A percentile compares a stretch with the other conserved stretches of the same genome.
phyloP scores from a whole-genome alignment of 2,329 filamentous ascomycete species.

The Aspergillaceae sp. region DNA sequence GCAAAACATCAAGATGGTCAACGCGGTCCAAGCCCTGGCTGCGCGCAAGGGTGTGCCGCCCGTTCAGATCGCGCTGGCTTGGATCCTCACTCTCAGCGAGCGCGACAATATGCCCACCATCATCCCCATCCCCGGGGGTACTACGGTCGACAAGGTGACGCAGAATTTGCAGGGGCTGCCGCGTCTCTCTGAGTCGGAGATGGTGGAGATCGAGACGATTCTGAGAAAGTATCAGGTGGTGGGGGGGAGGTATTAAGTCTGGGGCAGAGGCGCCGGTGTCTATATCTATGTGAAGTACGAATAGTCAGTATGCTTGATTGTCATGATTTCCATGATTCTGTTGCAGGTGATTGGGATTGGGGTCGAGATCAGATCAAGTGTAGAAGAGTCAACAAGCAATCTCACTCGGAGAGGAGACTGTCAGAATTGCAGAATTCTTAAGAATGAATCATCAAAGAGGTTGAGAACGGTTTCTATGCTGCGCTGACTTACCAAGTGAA shows the following conservation, averaged over 20 bases:
- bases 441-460: background rate
- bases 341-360: background rate
- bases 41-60: conserved; percentile 36
- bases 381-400: conserved; percentile 39
- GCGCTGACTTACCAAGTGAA: too few relatives aligned
- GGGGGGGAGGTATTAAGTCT: conserved; percentile 20
- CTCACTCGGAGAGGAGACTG: conserved; percentile 34
- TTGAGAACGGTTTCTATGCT: too few relatives aligned
- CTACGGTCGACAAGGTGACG: conserved; percentile 27
- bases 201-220: conserved; percentile 46
- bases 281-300: background rate
- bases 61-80: conserved; percentile 43
- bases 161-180: conserved; percentile 26
- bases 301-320: too few relatives aligned
- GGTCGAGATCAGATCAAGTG: conserved; percentile 37
- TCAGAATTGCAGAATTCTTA: conserved; percentile 41
- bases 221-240: conserved; percentile 38
- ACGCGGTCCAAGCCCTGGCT: conserved; percentile 39
- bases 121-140: conserved; percentile 30
- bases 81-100: conserved; percentile 38
- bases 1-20: conserved; percentile 43
- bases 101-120: conserved; percentile 37
- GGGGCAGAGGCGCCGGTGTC: background rate
- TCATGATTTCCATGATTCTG: background rate
- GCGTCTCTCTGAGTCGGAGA: conserved; percentile 25